Percentiles rank a stretch among this genome's conserved stretches.
These are phyloP conservation scores for Saturnispora hagleri DNA, from an alignment of 805 yeast genomes.

Conservation along the genomic window DNA sequence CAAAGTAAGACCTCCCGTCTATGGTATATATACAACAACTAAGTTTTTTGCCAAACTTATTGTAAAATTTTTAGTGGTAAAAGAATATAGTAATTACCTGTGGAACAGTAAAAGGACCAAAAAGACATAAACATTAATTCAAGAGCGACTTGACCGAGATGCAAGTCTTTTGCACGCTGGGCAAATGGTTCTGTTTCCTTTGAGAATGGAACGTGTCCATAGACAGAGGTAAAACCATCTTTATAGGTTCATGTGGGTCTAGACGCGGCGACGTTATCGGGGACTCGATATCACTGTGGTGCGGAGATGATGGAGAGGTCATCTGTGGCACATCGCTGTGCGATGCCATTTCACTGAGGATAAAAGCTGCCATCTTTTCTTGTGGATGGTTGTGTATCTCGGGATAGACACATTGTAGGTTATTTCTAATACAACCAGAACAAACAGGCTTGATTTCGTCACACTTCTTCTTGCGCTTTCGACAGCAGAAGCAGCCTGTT, in stretches of 20 bases:
- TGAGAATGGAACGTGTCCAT: constrained; percentile 1
- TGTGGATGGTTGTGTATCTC: background rate
- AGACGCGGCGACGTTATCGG: constrained; percentile 24
- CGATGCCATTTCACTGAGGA: constrained; percentile 8
- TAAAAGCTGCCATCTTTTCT: constrained; percentile 6
- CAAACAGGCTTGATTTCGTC: constrained; percentile 29
- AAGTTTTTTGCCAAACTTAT: background rate
- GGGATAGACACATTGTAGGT: constrained; percentile 29
- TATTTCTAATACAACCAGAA: constrained; percentile 28
- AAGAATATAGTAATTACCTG: background rate
- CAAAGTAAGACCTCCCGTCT: background rate
- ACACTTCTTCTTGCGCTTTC: constrained; percentile 32
- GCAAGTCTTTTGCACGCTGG: constrained; percentile 1
- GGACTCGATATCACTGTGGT: constrained; percentile 15
- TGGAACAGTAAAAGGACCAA: background rate
- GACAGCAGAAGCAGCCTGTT: constrained; percentile 32
- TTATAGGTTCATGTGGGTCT: constrained; percentile 11
- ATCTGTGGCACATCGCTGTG: constrained; percentile 5
- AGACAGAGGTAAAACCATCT: constrained; percentile 5
- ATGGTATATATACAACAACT: background rate
- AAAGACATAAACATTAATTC: background rate
- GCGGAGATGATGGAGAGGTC: constrained; percentile 12
- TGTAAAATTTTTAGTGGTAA: background rate
- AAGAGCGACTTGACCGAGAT: constrained; percentile 7
- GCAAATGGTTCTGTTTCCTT: background rate